Conservation (phyloP, 257 asterid genomes). For the Solanum appendiculatum region DNA sequence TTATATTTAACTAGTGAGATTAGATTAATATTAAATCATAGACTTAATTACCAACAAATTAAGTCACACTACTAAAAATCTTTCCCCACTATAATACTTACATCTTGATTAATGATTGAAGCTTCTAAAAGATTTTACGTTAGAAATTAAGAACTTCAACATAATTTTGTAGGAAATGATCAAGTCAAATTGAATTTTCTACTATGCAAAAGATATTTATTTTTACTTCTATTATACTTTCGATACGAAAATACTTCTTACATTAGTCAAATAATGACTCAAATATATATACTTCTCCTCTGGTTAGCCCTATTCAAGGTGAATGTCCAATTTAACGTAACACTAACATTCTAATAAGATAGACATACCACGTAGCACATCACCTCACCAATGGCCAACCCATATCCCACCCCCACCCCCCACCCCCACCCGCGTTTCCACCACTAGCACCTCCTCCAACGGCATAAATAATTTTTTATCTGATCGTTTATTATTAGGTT, state of each 20-base stretch:
- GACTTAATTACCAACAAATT: background rate
- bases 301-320: background rate
- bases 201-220: background rate
- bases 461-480: background rate
- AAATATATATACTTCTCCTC: background rate
- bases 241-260: background rate
- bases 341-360: background rate
- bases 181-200: no score
- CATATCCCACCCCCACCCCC: no score
- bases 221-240: no score
- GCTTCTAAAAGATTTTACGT: no score
- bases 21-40: background rate
- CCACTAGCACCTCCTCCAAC: fast-evolving
- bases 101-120: background rate
- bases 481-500: background rate
- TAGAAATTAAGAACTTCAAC: no score
- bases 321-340: background rate
- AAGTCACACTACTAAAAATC: background rate
- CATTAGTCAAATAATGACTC: background rate
- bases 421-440: no score
- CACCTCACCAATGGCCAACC: no score
- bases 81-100: background rate
- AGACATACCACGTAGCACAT: no score
- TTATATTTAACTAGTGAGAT: background rate
- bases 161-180: no score